Evolutionary conservation across 192 early-diverging fungal species (phyloP).

Genomic region (Rhizophagus clarus): DNA sequence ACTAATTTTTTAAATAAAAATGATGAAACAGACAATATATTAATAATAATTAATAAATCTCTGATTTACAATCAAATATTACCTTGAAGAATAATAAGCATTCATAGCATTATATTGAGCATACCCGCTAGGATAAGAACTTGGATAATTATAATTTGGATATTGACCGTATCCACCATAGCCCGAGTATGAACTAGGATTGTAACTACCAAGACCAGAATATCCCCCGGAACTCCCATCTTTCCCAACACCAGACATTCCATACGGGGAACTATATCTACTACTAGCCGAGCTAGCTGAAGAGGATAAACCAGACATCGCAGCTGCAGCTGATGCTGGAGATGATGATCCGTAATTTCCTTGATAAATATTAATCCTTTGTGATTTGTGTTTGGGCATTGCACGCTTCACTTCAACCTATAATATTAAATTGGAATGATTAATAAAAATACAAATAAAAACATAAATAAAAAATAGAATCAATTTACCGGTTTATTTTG

Average conservation of each 20-base stretch:
- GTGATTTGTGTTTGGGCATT: slow-evolving; percentile 63
- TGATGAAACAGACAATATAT: slow-evolving; percentile 1
- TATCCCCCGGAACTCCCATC: slow-evolving; percentile 35
- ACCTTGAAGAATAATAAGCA: slow-evolving; percentile 36
- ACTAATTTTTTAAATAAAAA: not conserved
- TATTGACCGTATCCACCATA: slow-evolving; percentile 41
- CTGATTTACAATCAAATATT: slow-evolving; percentile 24
- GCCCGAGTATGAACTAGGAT: slow-evolving; percentile 35
- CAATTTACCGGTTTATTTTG: slow-evolving; percentile 67
- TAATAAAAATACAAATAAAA: slow-evolving; percentile 3
- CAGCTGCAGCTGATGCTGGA: not conserved
- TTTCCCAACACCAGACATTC: slow-evolving; percentile 30
- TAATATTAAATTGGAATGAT: not conserved
- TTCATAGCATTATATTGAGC: slow-evolving; percentile 36
- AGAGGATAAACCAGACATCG: slow-evolving; percentile 35
- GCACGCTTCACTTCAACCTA: slow-evolving; percentile 75
- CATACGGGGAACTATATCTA: slow-evolving; percentile 38
- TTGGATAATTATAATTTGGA: slow-evolving; percentile 38
- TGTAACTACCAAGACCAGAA: slow-evolving; percentile 39
- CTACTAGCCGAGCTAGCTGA: slow-evolving; percentile 39
- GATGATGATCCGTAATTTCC: slow-evolving; percentile 40
- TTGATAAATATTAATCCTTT: slow-evolving; percentile 36
- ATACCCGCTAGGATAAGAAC: slow-evolving; percentile 38
- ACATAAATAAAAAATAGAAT: not conserved
- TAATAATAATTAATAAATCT: slow-evolving; percentile 37